Conservation (phyloP, 2,329 filamentous ascomycete genomes). For the Sarocladium kiliense region DNA sequence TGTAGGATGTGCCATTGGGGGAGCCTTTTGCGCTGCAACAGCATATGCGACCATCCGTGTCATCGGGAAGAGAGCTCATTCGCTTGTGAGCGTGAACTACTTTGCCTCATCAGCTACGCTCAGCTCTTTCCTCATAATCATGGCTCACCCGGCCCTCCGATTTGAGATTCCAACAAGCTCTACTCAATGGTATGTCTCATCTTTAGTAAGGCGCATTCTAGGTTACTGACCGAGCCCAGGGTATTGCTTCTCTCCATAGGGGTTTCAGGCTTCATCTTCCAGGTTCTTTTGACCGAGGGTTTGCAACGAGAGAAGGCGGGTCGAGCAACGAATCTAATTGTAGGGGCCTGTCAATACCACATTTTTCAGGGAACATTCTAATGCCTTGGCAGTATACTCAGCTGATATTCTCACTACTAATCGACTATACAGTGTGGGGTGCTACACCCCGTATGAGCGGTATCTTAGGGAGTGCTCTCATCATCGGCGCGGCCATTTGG, state of each 20-base stretch:
- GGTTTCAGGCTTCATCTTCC: slow-evolving; percentile 69
- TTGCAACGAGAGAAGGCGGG: slow-evolving; percentile 60
- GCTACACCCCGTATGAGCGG: slow-evolving; percentile 32
- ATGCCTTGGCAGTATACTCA: slow-evolving; percentile 29
- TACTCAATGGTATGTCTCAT: slow-evolving; percentile 20
- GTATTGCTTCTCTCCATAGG: slow-evolving; percentile 58
- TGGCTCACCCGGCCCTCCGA: slow-evolving; percentile 33
- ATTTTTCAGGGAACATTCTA: background rate
- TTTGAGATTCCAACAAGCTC: slow-evolving; percentile 28
- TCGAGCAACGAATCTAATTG: slow-evolving; percentile 25
- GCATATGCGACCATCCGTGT: slow-evolving; percentile 70
- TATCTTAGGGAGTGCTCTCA: slow-evolving; percentile 32
- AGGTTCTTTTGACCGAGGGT: slow-evolving; percentile 70
- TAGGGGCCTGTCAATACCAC: too few relatives aligned
- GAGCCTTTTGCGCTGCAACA: slow-evolving; percentile 62
- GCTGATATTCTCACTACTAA: slow-evolving; percentile 28
- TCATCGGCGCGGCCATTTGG: slow-evolving; percentile 37
- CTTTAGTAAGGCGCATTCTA: too few relatives aligned
- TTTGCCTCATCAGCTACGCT: slow-evolving; percentile 64
- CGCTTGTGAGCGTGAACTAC: slow-evolving; percentile 73
- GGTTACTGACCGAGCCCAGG: too few relatives aligned
- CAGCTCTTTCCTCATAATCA: slow-evolving; percentile 57
- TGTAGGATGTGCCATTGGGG: slow-evolving; percentile 60
- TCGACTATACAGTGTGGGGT: slow-evolving; percentile 38
- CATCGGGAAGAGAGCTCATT: slow-evolving; percentile 70